Evolutionary conservation across 257 asterid genomes (phyloP), one percentile per base, ranked within the genome.

Genomic region (Penstemon barbatus): DNA sequence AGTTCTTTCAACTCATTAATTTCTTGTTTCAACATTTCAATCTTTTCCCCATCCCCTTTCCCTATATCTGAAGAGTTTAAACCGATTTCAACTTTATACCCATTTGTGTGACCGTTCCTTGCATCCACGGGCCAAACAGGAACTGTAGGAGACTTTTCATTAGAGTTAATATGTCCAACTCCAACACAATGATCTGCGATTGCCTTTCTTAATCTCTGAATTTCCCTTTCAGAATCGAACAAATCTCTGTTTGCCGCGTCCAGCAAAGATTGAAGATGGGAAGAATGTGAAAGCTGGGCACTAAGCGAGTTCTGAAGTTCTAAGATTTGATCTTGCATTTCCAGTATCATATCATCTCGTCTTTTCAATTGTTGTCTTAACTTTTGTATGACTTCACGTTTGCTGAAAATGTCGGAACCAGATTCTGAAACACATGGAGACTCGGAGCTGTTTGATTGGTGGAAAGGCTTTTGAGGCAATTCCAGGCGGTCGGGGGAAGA

Each of bases 401-500:
- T 90, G 81, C 82, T 88, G 80, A 84, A 93, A 56, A 88, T 79
- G 82, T 87, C 97, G 0, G 99, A 90, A 77, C 97, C 96, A 12
- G 97, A 86, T 75, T 93, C 99, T 0, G 99, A 93, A 52, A 93
- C 86, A 57, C 94, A 80, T 12, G 96, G 95, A 11, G 97, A 93
- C 42, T 88, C 99, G 0, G 99, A 93, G 85, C 96, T 80, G 85
- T 90, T 93, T 11, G 99, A 93, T 41, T 73, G 89, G 73, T 87
- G 86, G 79, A 83, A 86, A 60, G 97, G 96, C 74, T 85, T 88
- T 67, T 88, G 96, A 39, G 94, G 90, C 44, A 90, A 84, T 78
- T 92, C 96, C 43, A 92, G 89, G 50, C 90, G 81, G 64, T 86
- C 96, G 11, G 97, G 89, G 74, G 98, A 82, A 76, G 90, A 80